Base-by-base conservation (phyloP, 768 basidiomycete genomes). In the Lentinula raphanica region DNA sequence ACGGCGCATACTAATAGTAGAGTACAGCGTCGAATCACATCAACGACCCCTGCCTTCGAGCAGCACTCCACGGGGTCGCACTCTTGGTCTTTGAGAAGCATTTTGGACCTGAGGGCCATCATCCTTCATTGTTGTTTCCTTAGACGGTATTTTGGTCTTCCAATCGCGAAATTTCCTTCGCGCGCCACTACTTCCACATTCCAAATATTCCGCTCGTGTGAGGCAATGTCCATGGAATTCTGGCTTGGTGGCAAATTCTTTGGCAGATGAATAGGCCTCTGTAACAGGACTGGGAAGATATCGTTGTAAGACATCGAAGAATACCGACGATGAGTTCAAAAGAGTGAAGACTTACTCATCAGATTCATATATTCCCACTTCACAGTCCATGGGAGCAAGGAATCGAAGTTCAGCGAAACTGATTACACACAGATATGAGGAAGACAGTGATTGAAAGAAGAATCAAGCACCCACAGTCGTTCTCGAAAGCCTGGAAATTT, bases 141-240 rank as follows among this genome's bases (percentile, higher is more conserved):
- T 15, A 23, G 13, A 21, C 11, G 31, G 32, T 8, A 51, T 15
- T 7, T 15, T 35, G 51, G 36, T 27, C 32, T 79, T 82, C 85
- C 84, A 84, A 59, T 84, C 81, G 25, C 70, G 75, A 71, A 94
- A 92, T 67, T 89, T 92, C 58, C 86, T 78, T 62, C 91, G 81
- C 59, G 84, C 84, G 58, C 88, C 87, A 59, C 76, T 81, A 63
- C 84, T 88, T 35, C 94, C 94, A 60, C 80, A 80, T 72, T 98
- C 94, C 49, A 83, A 74, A 71, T 96, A 98, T 68, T 98, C 94
- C 49, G 82, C 83, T 44, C 88, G 76, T 3, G 92, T 92, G 60
- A 93, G 83, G 29, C 83, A 78, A 19, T 75, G 72, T 31, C 75
- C 71, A 0, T 74, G 53, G 63, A 88, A 87, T 39, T 76, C 74